phyloP scores from a whole-genome alignment of 345 rosid genomes.

The Rhizophora apiculata region DNA sequence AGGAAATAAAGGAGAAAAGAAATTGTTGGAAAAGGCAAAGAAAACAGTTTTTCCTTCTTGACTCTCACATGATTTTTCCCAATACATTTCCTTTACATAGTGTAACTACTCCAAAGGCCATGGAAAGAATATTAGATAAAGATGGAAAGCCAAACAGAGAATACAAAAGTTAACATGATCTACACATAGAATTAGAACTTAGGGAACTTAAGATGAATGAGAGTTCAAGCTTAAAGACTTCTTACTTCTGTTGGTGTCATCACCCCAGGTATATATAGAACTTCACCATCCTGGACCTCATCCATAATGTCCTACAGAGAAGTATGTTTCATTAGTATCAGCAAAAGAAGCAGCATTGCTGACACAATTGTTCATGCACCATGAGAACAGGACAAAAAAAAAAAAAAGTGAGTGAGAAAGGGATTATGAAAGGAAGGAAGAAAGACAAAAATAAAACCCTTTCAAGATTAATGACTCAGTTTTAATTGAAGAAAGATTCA shows the following conservation, averaged over 20 bases:
- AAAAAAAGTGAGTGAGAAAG: background rate
- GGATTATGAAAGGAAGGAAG: background rate
- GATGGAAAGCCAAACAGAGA: background rate
- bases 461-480: background rate
- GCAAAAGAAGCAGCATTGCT: background rate
- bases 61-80: no score
- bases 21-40: no score
- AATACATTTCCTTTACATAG: no score
- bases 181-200: no score
- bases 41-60: no score
- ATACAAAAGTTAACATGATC: no score
- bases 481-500: background rate
- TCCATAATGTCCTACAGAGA: constrained; percentile 41
- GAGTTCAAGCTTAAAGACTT: background rate
- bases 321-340: constrained; percentile 13
- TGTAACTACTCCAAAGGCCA: no score
- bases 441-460: background rate
- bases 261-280: constrained; percentile 53
- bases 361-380: background rate
- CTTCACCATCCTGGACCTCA: constrained; percentile 27
- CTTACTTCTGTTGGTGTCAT: constrained; percentile 73
- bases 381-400: background rate
- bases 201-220: background rate
- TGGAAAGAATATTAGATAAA: no score
- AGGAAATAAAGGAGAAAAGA: no score